A percentile compares a stretch with the other conserved stretches of the same genome.
Conservation (phyloP, 176 grass and related monocot genomes). For the Triticum dicoccoides region DNA sequence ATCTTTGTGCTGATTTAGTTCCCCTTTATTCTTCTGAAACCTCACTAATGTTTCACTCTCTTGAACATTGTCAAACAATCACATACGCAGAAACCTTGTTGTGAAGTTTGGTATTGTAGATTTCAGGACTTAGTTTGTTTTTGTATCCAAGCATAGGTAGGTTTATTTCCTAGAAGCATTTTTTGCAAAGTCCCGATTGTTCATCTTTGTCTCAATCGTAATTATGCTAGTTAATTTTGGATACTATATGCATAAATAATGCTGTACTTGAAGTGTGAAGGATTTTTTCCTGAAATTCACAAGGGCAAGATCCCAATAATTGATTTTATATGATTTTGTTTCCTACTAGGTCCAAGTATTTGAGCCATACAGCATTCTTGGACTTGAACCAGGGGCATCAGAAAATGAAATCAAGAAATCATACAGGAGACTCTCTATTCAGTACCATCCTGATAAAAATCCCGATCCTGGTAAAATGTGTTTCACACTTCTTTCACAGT, state of each 20-base stretch:
- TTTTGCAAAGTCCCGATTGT: not conserved
- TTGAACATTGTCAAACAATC: not conserved
- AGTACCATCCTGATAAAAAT: slow-evolving; percentile 99
- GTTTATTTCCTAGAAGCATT: not conserved
- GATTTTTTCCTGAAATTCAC: not conserved
- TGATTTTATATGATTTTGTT: slow-evolving; percentile 17
- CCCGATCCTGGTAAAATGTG: slow-evolving; percentile 77
- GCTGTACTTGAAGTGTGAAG: not conserved
- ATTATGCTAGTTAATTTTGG: not conserved
- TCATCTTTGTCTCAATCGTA: not conserved
- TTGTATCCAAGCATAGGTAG: not conserved
- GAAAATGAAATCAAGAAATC: slow-evolving; percentile 95
- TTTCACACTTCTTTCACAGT: not conserved
- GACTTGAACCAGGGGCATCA: slow-evolving; percentile 75
- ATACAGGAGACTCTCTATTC: slow-evolving; percentile 89
- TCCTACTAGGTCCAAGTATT: slow-evolving; percentile 85
- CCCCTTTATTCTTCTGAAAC: not conserved
- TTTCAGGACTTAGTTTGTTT: slow-evolving; percentile 12
- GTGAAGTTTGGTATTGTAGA: not conserved
- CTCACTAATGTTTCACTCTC: not conserved
- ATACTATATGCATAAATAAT: not conserved
- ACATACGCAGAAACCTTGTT: not conserved
- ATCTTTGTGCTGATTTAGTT: not conserved
- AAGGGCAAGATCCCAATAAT: not conserved
- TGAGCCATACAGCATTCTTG: slow-evolving; percentile 98